phyloP scores from a whole-genome alignment of 345 rosid species.

The Balakata baccata region DNA sequence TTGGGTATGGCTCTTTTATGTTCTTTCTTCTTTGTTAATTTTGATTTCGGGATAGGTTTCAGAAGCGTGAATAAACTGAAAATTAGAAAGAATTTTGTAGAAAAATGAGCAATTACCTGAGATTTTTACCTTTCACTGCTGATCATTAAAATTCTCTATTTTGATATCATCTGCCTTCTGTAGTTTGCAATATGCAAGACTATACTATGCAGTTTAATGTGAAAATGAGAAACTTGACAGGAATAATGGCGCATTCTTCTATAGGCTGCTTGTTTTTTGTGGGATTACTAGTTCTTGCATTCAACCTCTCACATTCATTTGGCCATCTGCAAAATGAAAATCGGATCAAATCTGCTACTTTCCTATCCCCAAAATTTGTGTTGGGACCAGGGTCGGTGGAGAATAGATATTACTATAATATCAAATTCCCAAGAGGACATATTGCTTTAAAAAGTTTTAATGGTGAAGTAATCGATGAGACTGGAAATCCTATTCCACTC shows the following conservation, averaged over 20 bases:
- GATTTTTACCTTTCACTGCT: too few species aligned
- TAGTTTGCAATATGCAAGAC: too few species aligned
- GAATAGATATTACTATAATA: slow-evolving; percentile 40
- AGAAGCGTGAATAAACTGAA: background rate
- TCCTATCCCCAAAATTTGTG: slow-evolving; percentile 64
- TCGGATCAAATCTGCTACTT: slow-evolving; percentile 46
- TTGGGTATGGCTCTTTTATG: too few species aligned
- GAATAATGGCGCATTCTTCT: slow-evolving; percentile 16
- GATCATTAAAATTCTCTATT: too few species aligned
- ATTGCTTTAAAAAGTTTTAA: slow-evolving; percentile 62
- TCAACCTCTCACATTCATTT: background rate
- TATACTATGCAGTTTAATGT: background rate
- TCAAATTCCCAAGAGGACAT: slow-evolving; percentile 85
- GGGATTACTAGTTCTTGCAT: background rate
- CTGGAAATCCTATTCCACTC: slow-evolving; percentile 64
- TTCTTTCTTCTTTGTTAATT: too few species aligned
- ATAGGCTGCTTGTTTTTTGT: slow-evolving; percentile 1
- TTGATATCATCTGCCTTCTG: too few species aligned
- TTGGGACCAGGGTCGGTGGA: slow-evolving; percentile 79
- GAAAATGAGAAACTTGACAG: slow-evolving; percentile 11
- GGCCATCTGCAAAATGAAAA: slow-evolving; percentile 26
- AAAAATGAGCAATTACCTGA: too few species aligned
- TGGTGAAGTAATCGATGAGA: slow-evolving; percentile 68
- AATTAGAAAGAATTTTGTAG: too few species aligned
- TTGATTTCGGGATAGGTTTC: background rate